Evolutionary conservation across 495 filamentous ascomycete species (phyloP).

Genomic region (Lepraria neglecta): DNA sequence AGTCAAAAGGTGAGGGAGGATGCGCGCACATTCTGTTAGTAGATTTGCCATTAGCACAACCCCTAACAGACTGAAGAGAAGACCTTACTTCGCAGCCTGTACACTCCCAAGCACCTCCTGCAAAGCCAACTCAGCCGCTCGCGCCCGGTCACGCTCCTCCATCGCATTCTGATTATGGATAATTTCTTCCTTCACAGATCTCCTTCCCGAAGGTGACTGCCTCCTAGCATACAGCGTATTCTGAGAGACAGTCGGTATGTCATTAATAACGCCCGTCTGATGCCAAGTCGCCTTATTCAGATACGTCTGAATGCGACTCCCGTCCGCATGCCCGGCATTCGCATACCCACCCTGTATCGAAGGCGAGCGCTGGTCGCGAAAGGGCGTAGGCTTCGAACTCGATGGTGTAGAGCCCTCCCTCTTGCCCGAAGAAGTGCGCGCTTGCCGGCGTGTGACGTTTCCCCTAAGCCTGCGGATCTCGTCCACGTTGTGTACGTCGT

Average conservation of each 20-base stretch:
- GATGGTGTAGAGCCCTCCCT: constrained; percentile 41
- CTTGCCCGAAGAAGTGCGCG: constrained; percentile 54
- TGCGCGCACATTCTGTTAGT: constrained; percentile 33
- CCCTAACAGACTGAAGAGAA: constrained; percentile 5
- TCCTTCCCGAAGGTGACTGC: constrained; percentile 23
- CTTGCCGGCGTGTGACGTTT: constrained; percentile 75
- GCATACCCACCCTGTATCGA: constrained; percentile 24
- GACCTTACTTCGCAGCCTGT: constrained; percentile 69
- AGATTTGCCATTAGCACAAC: not conserved
- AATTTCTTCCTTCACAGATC: constrained; percentile 26
- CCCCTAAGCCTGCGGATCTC: constrained; percentile 76
- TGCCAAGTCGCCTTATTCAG: constrained; percentile 68
- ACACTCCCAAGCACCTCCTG: constrained; percentile 71
- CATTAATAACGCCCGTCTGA: constrained; percentile 74
- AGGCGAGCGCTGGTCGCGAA: constrained; percentile 24
- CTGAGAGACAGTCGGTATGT: constrained; percentile 49
- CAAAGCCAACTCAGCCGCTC: constrained; percentile 77
- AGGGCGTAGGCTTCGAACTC: constrained; percentile 22
- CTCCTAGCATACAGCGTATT: constrained; percentile 32
- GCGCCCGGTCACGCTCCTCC: constrained; percentile 62
- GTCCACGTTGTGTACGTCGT: constrained; percentile 81
- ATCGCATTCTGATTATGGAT: constrained; percentile 30
- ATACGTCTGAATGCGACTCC: constrained; percentile 41
- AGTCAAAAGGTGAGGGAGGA: constrained; percentile 63
- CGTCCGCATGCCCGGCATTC: constrained; percentile 32